A percentile compares a stretch with the other conserved stretches of the same genome.
Evolutionary conservation across 2,329 filamentous ascomycete species (phyloP).

Genomic region (Penicillium brasilianum): DNA sequence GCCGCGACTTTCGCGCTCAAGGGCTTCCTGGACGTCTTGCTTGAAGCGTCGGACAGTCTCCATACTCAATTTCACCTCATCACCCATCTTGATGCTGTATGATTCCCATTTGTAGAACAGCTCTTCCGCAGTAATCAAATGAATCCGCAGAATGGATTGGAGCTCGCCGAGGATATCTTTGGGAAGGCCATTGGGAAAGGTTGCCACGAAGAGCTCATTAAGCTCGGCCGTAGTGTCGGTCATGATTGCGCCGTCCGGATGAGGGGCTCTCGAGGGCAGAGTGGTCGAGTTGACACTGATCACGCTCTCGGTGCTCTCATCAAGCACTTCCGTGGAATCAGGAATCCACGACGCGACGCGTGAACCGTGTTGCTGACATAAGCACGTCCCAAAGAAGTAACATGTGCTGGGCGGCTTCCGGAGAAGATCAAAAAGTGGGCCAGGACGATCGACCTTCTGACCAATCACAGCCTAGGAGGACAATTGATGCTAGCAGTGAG

Average conservation of each 20-base stretch:
- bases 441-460: constrained; percentile 12
- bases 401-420: constrained; percentile 17
- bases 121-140: constrained; percentile 80
- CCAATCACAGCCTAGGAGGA: constrained; percentile 4
- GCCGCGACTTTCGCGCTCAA: constrained; percentile 76
- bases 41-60: constrained; percentile 79
- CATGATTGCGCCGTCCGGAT: constrained; percentile 44
- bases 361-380: constrained; percentile 32
- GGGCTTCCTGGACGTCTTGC: constrained; percentile 79
- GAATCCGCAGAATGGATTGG: constrained; percentile 82
- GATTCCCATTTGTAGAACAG: constrained; percentile 99
- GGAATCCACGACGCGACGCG: constrained; percentile 24
- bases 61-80: constrained; percentile 73
- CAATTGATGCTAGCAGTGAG: constrained; percentile 2
- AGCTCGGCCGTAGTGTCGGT: constrained; percentile 58
- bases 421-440: constrained; percentile 19
- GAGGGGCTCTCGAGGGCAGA: constrained; percentile 8
- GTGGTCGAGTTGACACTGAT: neutral
- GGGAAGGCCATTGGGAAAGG: constrained; percentile 64
- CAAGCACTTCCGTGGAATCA: neutral
- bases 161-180: constrained; percentile 81
- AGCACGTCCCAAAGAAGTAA: constrained; percentile 22
- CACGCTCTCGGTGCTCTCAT: neutral
- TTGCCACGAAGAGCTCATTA: constrained; percentile 63
- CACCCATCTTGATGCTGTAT: constrained; percentile 94